Conservation (phyloP, 2,329 filamentous ascomycete species). For the Colletotrichum shisoi region DNA sequence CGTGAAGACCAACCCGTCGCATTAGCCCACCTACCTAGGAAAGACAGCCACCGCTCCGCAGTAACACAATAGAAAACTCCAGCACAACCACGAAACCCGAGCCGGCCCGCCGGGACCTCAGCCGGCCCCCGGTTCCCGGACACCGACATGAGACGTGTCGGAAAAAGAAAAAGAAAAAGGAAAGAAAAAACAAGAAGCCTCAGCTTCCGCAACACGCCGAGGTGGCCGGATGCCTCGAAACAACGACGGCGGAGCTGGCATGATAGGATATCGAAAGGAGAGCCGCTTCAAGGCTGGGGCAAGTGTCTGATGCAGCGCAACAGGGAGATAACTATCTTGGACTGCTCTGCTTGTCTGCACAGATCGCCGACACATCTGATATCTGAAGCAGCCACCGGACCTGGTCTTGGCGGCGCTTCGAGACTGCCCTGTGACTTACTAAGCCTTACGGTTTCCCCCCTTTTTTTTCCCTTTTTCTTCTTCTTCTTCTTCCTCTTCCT, state of each 20-base stretch:
- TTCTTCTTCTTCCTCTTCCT: too few species aligned
- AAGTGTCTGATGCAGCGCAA: not conserved
- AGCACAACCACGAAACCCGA: not conserved
- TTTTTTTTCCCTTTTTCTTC: too few species aligned
- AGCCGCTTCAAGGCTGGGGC: not conserved
- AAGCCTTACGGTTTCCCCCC: not conserved
- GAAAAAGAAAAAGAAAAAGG: not conserved
- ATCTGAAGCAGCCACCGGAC: slow-evolving; percentile 24
- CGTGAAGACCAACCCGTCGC: not conserved
- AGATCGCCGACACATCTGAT: slow-evolving; percentile 29
- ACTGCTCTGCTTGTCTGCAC: not conserved
- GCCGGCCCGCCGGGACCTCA: slow-evolving; percentile 2
- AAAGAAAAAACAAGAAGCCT: not conserved
- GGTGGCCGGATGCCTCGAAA: slow-evolving; percentile 2
- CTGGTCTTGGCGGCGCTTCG: slow-evolving; percentile 34
- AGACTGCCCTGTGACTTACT: slow-evolving; percentile 28
- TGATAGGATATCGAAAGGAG: not conserved
- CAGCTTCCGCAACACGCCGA: slow-evolving; percentile 4
- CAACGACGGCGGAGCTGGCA: not conserved
- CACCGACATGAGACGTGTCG: slow-evolving; percentile 18
- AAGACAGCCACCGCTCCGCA: too few species aligned
- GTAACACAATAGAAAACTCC: not conserved
- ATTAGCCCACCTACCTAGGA: not conserved
- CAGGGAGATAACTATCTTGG: not conserved
- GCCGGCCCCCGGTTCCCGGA: slow-evolving; percentile 5